phyloP scores from a whole-genome alignment of 2,329 filamentous ascomycete species.

The Zasmidium cellare region DNA sequence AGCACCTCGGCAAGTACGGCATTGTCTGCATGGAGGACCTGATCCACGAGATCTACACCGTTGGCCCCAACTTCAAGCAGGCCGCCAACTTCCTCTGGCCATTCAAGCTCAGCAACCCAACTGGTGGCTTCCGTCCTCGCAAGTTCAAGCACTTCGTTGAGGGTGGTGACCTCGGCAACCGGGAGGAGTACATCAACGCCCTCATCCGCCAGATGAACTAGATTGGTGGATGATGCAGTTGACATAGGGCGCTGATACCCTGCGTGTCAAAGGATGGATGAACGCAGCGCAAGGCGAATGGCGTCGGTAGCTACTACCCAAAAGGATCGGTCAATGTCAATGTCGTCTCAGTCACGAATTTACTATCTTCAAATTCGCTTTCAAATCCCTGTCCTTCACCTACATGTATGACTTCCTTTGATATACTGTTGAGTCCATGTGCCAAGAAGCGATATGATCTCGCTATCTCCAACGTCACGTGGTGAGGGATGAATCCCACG shows the following conservation, averaged over 20 bases:
- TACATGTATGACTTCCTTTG: no score
- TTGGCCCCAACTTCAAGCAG: constrained; percentile 98
- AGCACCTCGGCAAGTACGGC: constrained; percentile 94
- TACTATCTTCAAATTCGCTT: constrained; percentile 9
- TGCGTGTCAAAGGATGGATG: constrained; percentile 6
- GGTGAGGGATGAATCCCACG: not conserved
- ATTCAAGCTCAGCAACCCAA: constrained; percentile 99
- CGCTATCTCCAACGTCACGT: not conserved
- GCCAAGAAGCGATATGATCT: not conserved
- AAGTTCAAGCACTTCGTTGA: constrained; percentile 99
- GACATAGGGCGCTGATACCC: constrained; percentile 9
- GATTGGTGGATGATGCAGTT: constrained; percentile 19
- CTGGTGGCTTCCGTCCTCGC: constrained; percentile 88
- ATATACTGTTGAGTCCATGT: no score
- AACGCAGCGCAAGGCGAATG: constrained; percentile 22
- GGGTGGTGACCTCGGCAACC: constrained; percentile 98
- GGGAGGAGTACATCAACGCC: constrained; percentile 96
- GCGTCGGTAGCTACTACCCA: constrained; percentile 15
- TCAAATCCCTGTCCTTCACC: not conserved
- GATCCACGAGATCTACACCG: constrained; percentile 98
- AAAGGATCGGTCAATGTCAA: constrained; percentile 11
- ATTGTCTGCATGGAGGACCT: constrained; percentile 99
- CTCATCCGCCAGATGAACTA: constrained; percentile 99
- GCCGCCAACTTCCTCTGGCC: constrained; percentile 99
- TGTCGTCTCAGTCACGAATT: not conserved